Percentiles rank a stretch among this genome's conserved stretches.
Conservation (phyloP, 257 asterid genomes). For the Leptodermis oblonga region DNA sequence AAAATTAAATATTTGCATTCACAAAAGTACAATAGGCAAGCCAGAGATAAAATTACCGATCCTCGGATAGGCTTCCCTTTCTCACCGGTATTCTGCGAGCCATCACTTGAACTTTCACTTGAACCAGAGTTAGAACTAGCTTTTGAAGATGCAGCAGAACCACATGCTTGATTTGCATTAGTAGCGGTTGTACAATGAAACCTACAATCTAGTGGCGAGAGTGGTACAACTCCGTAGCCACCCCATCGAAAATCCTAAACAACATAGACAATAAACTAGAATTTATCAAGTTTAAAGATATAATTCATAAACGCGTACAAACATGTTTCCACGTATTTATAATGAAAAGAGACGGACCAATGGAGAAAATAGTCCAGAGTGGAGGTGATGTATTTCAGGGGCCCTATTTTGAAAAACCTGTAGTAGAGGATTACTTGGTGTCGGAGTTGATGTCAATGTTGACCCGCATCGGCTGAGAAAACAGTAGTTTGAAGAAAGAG, state of each 20-base stretch:
- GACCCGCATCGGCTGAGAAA: slow-evolving; percentile 4
- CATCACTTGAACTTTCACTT: slow-evolving; percentile 37
- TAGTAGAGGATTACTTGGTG: background rate
- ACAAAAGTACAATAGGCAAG: background rate
- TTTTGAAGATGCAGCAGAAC: slow-evolving; percentile 37
- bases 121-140: slow-evolving; percentile 30
- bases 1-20: background rate
- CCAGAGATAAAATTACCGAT: slow-evolving; percentile 51
- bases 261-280: background rate
- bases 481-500: slow-evolving; percentile 7
- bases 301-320: background rate
- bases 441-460: slow-evolving; percentile 12
- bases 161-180: slow-evolving; percentile 32
- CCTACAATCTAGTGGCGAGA: slow-evolving; percentile 14
- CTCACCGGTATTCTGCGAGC: slow-evolving; percentile 43
- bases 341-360: slow-evolving; percentile 2
- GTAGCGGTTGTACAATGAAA: slow-evolving; percentile 38
- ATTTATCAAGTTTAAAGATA: background rate
- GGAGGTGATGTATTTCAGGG: background rate
- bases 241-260: slow-evolving; percentile 3
- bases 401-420: background rate
- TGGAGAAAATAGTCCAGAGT: background rate
- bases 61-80: slow-evolving; percentile 68
- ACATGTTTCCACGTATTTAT: background rate
- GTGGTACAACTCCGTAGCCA: slow-evolving; percentile 4